Conservation (phyloP, 208 protist genomes). For the Strigomonas culicis region DNA sequence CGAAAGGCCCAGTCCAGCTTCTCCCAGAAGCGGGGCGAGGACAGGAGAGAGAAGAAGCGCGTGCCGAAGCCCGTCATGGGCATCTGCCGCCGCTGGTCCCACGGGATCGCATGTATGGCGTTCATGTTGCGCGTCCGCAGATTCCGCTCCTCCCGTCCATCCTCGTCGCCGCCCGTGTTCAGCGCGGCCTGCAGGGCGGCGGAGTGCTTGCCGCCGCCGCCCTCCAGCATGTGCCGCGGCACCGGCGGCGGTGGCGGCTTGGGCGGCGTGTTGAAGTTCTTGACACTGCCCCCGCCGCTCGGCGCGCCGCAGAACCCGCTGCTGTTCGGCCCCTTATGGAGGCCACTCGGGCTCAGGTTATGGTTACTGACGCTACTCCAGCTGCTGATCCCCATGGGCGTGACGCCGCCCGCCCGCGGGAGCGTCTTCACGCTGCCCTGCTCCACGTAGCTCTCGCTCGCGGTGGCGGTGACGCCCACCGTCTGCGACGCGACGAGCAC, state of each 20-base stretch:
- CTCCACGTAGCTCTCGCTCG: no score
- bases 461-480: no score
- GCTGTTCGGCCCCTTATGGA: not conserved
- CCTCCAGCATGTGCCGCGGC: conserved; percentile 8
- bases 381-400: not conserved
- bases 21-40: conserved; percentile 86
- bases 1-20: conserved; percentile 88
- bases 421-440: not conserved
- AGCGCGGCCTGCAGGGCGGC: conserved; percentile 20
- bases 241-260: not conserved
- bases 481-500: no score
- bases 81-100: conserved; percentile 76
- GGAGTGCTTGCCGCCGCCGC: conserved; percentile 14
- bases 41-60: conserved; percentile 69
- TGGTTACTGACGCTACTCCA: conserved; percentile 6
- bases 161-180: conserved; percentile 39
- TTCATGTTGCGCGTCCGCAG: conserved; percentile 56
- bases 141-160: conserved; percentile 70
- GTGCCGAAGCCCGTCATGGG: conserved; percentile 82
- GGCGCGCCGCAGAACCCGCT: conserved; percentile 15
- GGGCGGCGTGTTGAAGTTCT: not conserved
- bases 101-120: conserved; percentile 86
- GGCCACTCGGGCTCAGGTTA: conserved; percentile 11
- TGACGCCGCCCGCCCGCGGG: not conserved
- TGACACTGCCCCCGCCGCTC: conserved; percentile 26